phyloP scores from a whole-genome alignment of 768 basidiomycete species.

The Tubosaeta sp. region DNA sequence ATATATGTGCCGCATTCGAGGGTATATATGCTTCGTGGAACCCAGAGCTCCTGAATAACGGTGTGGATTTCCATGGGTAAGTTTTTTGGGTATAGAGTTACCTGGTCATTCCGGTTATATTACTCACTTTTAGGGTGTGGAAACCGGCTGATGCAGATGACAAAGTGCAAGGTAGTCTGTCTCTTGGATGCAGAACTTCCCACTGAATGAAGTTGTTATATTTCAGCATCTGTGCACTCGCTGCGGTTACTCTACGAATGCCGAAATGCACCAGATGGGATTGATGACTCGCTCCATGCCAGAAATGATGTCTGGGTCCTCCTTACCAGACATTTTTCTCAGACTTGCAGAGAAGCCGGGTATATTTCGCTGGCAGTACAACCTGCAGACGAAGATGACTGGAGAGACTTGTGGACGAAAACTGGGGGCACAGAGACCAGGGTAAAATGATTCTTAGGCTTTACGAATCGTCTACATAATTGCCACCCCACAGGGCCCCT shows the following conservation, averaged over 20 bases:
- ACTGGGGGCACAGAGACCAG: conserved; percentile 33
- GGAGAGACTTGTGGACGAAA: conserved; percentile 23
- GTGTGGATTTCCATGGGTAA: conserved; percentile 65
- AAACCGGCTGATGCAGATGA: conserved; percentile 43
- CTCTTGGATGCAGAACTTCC: conserved; percentile 12
- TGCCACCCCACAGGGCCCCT: conserved; percentile 32
- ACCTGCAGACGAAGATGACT: conserved; percentile 41
- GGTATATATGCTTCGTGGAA: conserved; percentile 88
- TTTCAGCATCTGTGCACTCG: conserved; percentile 37
- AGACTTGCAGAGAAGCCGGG: conserved; percentile 56
- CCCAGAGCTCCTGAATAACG: conserved; percentile 52
- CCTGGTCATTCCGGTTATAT: background rate
- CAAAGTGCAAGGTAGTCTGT: conserved; percentile 30
- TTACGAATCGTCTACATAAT: background rate
- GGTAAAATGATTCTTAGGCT: conserved; percentile 20
- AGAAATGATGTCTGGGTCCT: conserved; percentile 71
- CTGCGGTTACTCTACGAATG: conserved; percentile 38
- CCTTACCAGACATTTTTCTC: conserved; percentile 67
- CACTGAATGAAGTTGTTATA: background rate
- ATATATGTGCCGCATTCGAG: conserved; percentile 69
- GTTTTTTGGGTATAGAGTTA: conserved; percentile 13
- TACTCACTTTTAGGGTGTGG: conserved; percentile 26
- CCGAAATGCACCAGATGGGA: background rate
- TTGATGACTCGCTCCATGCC: conserved; percentile 1
- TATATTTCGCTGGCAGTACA: conserved; percentile 56